Conservation (phyloP, 2,329 filamentous ascomycete genomes). For the Aureobasidium mangrovei region DNA sequence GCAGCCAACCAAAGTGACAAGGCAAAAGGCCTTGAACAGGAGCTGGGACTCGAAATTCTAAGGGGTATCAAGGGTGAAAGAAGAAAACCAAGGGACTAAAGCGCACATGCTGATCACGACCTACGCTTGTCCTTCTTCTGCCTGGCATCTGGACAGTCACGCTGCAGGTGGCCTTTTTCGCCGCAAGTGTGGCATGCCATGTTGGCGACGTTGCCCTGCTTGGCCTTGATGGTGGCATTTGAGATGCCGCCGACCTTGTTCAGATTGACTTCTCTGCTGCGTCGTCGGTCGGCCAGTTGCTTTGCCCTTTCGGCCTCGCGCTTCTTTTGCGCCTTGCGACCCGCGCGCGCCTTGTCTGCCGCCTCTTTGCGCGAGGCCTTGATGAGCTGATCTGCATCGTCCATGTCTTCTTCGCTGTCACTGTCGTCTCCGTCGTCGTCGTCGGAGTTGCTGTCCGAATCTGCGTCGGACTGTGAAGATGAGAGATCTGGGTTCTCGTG, state of each 20-base stretch:
- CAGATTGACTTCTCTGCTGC: conserved; percentile 59
- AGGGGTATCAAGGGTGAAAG: too few species aligned
- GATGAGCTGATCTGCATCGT: conserved; percentile 34
- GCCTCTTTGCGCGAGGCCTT: conserved; percentile 38
- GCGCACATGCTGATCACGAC: background rate
- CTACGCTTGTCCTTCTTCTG: background rate
- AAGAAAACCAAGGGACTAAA: too few species aligned
- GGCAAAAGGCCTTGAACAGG: too few species aligned
- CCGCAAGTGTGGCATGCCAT: conserved; percentile 54
- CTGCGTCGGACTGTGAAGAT: conserved; percentile 27
- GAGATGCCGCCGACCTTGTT: conserved; percentile 51
- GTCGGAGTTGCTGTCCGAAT: conserved; percentile 21
- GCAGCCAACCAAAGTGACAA: too few species aligned
- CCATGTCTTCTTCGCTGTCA: conserved; percentile 29
- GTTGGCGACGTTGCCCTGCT: conserved; percentile 21
- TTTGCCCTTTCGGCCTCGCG: conserved; percentile 40
- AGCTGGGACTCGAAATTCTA: too few species aligned
- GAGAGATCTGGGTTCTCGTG: conserved; percentile 29
- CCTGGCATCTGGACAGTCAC: conserved; percentile 42
- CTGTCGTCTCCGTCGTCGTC: conserved; percentile 30
- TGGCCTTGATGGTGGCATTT: conserved; percentile 31
- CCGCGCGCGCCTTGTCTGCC: conserved; percentile 33
- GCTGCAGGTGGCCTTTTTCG: conserved; percentile 50
- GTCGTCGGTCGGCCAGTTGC: conserved; percentile 49
- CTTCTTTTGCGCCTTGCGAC: conserved; percentile 40